These are phyloP conservation scores for Colletotrichum sp. DNA, from an alignment of 2,329 filamentous ascomycete species.

Conservation along the genomic window DNA sequence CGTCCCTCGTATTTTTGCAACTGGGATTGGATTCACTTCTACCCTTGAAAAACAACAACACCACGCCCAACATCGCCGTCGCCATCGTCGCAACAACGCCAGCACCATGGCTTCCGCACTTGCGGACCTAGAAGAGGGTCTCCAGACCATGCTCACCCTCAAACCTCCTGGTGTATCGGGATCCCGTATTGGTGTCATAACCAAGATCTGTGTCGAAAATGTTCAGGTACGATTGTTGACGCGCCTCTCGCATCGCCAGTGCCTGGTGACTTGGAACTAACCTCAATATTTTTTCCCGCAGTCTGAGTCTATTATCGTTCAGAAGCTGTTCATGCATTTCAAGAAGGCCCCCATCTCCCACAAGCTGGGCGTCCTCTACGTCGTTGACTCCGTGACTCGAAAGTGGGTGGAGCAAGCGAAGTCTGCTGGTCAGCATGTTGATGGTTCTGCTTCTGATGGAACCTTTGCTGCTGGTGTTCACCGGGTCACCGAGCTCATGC, in stretches of 20 bases:
- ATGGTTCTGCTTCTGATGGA: constrained; percentile 82
- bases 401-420: constrained; percentile 98
- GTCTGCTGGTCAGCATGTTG: constrained; percentile 80
- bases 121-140: constrained; percentile 86
- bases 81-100: not conserved
- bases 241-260: not conserved
- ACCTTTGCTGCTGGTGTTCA: constrained; percentile 95
- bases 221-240: constrained; percentile 73
- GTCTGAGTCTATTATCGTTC: constrained; percentile 94
- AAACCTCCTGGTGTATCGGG: constrained; percentile 95
- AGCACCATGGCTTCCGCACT: constrained; percentile 74
- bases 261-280: constrained; percentile 27
- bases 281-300: constrained; percentile 39
- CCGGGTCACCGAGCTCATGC: constrained; percentile 94
- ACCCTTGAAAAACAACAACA: not conserved
- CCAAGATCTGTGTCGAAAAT: constrained; percentile 84
- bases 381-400: constrained; percentile 99
- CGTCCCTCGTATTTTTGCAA: constrained; percentile 6
- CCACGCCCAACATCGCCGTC: not conserved
- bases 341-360: constrained; percentile 93
- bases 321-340: constrained; percentile 97
- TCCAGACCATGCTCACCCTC: constrained; percentile 89
- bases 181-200: constrained; percentile 88
- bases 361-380: constrained; percentile 98
- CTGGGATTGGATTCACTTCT: not conserved